Evolutionary conservation across 1,284 basidiomycete species (phyloP), one percentile per base, ranked within the genome.

Genomic region (Trichosporon ovoides): DNA sequence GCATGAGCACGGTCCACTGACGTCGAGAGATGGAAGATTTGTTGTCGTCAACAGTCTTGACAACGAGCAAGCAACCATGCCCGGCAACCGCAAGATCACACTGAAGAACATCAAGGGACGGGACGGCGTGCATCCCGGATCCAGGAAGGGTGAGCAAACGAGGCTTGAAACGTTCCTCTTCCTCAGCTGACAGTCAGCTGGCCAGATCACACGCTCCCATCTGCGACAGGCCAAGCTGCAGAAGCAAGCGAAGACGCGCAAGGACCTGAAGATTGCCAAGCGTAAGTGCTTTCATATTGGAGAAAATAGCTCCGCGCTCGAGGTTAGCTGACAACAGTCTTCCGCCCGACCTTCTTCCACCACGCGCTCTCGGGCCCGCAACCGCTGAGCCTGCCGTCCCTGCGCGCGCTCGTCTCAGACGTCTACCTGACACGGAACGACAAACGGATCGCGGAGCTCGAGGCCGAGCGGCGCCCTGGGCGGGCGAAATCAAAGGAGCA

Each of bases 321-420:
- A 5, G 20, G 34, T n/a, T 13, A 48, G 31, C 62, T 66, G 37
- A 63, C 49, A 12, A 1, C 62, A 81, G 90, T 84, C 62, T 85
- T 88, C 69, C 80, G 89, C 48, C 89, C 86, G 67, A 80, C 82
- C 11, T 93, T 92, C 77, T 92, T 92, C 78, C 87, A 83, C 67
- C 82, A 87, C 66, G 83, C 87, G 2, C 71, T 93, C 7, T 59
- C 69, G 19, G 72, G 73, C 2, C 87, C 88, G 0, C 80, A 83
- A 5, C 80, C 81, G 0, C 73, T 92, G 52, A 81, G 84, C 0
- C 80, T 93, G 3, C 79, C 83, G 34, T 85, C 87, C 38, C 75
- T 94, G 24, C 88, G 91, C 71, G 76, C 77, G 1, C 72, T 93
- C 55, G 78, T 93, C 19, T 74, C 78, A 12, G 83, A 88, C 55